Conservation (phyloP, 2,329 filamentous ascomycete species). For the Madurella fahalii region DNA sequence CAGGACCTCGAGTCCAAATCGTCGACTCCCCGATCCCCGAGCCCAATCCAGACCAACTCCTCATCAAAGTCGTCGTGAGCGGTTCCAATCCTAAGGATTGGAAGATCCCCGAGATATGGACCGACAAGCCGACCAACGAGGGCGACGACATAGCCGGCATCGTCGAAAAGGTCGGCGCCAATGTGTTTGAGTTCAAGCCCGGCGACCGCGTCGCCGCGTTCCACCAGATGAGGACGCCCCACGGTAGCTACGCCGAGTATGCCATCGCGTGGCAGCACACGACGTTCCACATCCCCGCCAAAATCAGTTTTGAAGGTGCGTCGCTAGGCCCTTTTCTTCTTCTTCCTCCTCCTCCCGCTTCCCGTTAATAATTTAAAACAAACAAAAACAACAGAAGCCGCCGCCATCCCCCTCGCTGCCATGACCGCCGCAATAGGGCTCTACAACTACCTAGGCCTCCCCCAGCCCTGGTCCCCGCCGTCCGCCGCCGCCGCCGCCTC, state of each 20-base stretch:
- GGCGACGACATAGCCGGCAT: conserved; percentile 55
- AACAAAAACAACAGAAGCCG: conserved; percentile 31
- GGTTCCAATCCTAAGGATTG: conserved; percentile 48
- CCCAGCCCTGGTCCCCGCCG: conserved; percentile 34
- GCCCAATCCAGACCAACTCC: conserved; percentile 36
- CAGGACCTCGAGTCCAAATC: conserved; percentile 35
- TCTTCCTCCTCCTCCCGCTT: neutral
- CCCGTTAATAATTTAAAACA: neutral
- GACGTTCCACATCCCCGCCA: conserved; percentile 39
- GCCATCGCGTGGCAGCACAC: conserved; percentile 38
- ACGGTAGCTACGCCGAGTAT: conserved; percentile 41
- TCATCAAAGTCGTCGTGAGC: conserved; percentile 41
- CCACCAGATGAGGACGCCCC: conserved; percentile 36
- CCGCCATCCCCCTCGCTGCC: conserved; percentile 41
- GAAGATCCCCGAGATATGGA: conserved; percentile 32
- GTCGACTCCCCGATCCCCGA: conserved; percentile 39
- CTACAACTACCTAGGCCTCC: conserved; percentile 36
- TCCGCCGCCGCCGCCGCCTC: neutral
- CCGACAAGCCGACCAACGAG: conserved; percentile 34
- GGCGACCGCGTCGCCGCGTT: conserved; percentile 56
- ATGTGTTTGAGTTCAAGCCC: conserved; percentile 53
- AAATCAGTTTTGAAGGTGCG: conserved; percentile 34
- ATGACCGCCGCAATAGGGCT: conserved; percentile 41
- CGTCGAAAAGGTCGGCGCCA: conserved; percentile 50
- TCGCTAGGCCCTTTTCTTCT: no score